These are phyloP conservation scores for Chlamydomonas schloesseri DNA, from an alignment of 139 green algal species.

Conservation along the genomic window DNA sequence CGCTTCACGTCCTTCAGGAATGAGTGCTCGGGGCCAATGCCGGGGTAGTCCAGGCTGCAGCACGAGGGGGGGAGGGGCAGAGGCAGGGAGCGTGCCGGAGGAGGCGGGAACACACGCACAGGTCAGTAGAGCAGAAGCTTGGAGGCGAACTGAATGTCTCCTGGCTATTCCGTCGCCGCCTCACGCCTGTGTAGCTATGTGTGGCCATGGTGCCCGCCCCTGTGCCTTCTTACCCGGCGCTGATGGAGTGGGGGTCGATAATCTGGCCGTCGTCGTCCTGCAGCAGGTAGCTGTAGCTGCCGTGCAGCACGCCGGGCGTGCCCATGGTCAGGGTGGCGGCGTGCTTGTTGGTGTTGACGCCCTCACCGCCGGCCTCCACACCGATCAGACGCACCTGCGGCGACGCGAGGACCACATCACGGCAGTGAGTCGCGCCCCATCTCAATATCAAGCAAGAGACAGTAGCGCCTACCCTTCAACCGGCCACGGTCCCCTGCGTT, in stretches of 20 bases:
- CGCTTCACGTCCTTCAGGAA: constrained; percentile 96
- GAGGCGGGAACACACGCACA: no score
- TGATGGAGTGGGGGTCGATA: constrained; percentile 98
- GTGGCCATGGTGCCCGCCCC: no score
- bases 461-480: no score
- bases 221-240: constrained; percentile 89
- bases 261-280: constrained; percentile 98
- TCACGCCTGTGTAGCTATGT: no score
- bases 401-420: background rate
- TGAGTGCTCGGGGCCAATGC: constrained; percentile 97
- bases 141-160: no score
- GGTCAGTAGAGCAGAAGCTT: no score
- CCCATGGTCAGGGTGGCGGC: constrained; percentile 97
- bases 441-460: no score
- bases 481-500: no score
- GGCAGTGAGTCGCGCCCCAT: background rate
- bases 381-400: constrained; percentile 58
- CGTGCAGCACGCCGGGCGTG: constrained; percentile 95
- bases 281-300: constrained; percentile 95
- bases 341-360: constrained; percentile 94
- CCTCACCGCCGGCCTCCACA: constrained; percentile 85
- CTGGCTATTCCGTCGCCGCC: no score
- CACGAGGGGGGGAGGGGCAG: background rate
- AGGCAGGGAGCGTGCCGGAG: background rate
- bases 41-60: constrained; percentile 95